Conservation (phyloP, 495 filamentous ascomycete genomes). For the Lophiostoma macrostomum region DNA sequence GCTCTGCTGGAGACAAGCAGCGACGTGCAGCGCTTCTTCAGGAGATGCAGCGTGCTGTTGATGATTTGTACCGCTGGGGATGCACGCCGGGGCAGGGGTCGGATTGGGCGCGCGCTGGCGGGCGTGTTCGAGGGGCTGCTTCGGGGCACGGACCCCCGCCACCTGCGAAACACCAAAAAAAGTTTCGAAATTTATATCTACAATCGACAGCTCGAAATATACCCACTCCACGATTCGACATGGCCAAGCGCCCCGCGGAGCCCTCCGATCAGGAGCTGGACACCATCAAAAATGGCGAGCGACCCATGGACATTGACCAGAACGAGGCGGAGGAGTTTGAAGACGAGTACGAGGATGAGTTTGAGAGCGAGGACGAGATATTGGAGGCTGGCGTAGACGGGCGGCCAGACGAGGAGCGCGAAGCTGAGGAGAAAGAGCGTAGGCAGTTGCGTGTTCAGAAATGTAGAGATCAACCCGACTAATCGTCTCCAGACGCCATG, state of each 20-base stretch:
- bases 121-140: not conserved
- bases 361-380: slow-evolving; percentile 94
- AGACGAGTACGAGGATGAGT: slow-evolving; percentile 95
- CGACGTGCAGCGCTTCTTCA: slow-evolving; percentile 9
- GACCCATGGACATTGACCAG: slow-evolving; percentile 37
- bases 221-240: slow-evolving; percentile 9
- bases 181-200: slow-evolving; percentile 18
- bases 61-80: slow-evolving; percentile 14
- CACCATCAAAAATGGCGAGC: slow-evolving; percentile 44
- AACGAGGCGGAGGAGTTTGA: slow-evolving; percentile 82
- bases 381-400: slow-evolving; percentile 93
- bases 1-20: slow-evolving; percentile 9
- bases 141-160: not conserved
- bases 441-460: slow-evolving; percentile 32
- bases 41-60: slow-evolving; percentile 7
- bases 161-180: slow-evolving; percentile 20
- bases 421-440: slow-evolving; percentile 76
- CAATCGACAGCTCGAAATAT: not conserved
- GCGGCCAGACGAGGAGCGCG: slow-evolving; percentile 84
- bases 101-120: not conserved
- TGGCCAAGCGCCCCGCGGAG: slow-evolving; percentile 48
- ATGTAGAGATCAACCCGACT: slow-evolving; percentile 3
- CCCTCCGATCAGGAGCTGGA: slow-evolving; percentile 38
- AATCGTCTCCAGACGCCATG: slow-evolving; percentile 61
- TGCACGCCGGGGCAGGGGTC: slow-evolving; percentile 4